Base-by-base conservation (phyloP, 306 rosid genomes). In the Dalbergia cochinchinensis region DNA sequence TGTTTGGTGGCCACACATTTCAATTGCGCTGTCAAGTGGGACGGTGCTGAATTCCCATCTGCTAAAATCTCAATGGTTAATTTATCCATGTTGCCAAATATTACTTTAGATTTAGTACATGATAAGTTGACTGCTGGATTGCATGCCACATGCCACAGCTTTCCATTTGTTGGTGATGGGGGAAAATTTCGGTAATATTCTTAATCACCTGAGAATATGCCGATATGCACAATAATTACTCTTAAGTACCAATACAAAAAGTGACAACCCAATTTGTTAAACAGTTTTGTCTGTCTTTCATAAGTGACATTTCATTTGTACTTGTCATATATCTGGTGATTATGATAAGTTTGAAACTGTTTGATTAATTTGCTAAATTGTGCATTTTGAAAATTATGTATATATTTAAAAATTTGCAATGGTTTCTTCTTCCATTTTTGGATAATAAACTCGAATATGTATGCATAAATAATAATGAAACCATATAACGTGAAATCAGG, bases 121-220 rank as follows among this genome's bases (percentile, higher is more conserved):
- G 62, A 47, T 53, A 58, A 58, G 6, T 58, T 58, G 9, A 58
- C 14, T 22, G 35, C 14, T 58, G 64, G 35, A 67, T 18, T 9
- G 31, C 26, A 22, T 22, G 41, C 41, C 41, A 37, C 41, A 1
- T 5, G 16, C 65, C 66, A 68, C 41, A 26, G 12, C 57, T 68
- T 11, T 44, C 19, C 11, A n/a, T 44, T 72, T 18, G 18, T 4
- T 19, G 16, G 39, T 68, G 20, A 48, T 22, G 1, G 12, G 11
- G 15, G n/a, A 11, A 22, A 5, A 3, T 5, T 37, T 51, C 13
- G 16, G 78, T 20, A 79, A 48, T 71, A 71, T 71, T 79, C 83
- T 63, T 47, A 1, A 37, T 35, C 35, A 48, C 39, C 35, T 35
- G 5, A 9, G 83, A 62, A 79, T 79, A 70, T 71, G 53, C 72